Base-by-base conservation (phyloP, 2,329 filamentous ascomycete genomes). In the Colletotrichum neosansevieriae region DNA sequence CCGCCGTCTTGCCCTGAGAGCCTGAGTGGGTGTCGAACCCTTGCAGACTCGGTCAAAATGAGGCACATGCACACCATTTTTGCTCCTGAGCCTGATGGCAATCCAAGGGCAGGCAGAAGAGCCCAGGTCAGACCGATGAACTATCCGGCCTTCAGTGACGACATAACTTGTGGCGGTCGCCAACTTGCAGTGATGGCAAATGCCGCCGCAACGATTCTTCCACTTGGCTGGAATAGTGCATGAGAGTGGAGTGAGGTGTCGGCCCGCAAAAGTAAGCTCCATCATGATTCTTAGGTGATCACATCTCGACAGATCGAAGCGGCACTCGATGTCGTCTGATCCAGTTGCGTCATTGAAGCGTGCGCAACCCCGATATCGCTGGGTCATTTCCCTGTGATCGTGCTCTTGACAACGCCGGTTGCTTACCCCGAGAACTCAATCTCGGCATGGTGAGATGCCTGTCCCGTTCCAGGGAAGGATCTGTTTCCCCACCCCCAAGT, bases 261-360 rank as follows among this genome's bases (percentile, higher is more conserved):
- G 45, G 29, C 45, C 64, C 60, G 53, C 51, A 53, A 40, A 58
- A 58, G 53, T 45, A 19, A 51, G 21, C 47, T 17, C 59, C 40
- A 21, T 42, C 38, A 40, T 58, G 44, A 45, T 58, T 29, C 56
- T 67, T 47, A 19, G 13, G 57, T 65, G 32, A 56, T 68, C 54
- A 68, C 54, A 68, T 59, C 47, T 68, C 61, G 59, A 57, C 49
- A 65, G 65, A 68, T 59, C 65, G 53, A 19, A 51, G 1, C 36
- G 36, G 38, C 21, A 44, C 34, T 21, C 24, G 51, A 45, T 45
- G 53, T 51, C 34, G 38, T 54, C 61, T 54, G 54, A 65, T 50
- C 36, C 54, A 17, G 32, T n/a, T 38, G 32, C 40, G 51, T 64
- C 32, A 40, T 64, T 24, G 29, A n/a, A n/a, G 29, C 19, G 42